Base-by-base conservation (phyloP, 805 yeast species). In the Nematodospora valgi region DNA sequence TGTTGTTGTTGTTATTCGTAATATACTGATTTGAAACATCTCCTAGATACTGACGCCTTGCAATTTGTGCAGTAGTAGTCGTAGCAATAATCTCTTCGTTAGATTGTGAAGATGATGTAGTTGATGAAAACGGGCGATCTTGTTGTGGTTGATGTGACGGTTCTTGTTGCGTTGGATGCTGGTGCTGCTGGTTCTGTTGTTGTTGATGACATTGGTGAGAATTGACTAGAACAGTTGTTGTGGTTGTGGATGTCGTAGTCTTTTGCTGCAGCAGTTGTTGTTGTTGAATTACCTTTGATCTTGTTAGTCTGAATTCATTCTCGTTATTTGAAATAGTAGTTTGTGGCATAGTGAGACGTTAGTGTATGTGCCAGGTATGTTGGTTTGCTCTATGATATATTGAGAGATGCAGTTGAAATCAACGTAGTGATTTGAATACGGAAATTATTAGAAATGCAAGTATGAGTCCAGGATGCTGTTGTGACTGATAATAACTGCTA, bases 1-100 rank as follows among this genome's bases (percentile, higher is more conserved):
- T 28, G 14, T 28, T 18, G 22, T 28, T 14, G 31, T 34, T 13
- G 23, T 35, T 66, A n/a, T 29, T 11, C 4, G 40, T 32, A 6
- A 23, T 26, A 34, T 54, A 58, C 30, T 62, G 68, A 37, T 58
- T 57, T 30, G 70, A 61, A 4, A 66, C 62, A 41, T 66, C 71
- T 17, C 62, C 65, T 35, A 65, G 46, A 43, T 55, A 58, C 25
- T 51, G 57, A 25, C 68, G 54, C 17, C 12, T 6, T 11, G 9
- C 13, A 6, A 11, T 23, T 23, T 23, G 26, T 23, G 9, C 14
- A 11, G 30, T n/a, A 10, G 27, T 6, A 5, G 35, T 19, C 15
- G 9, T 22, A 5, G n/a, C 19, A 15, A 10, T 12, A 4, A 6
- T 23, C 8, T 13, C 25, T 9, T 30, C 33, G 16, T 19, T 21